Percentiles rank a stretch among this genome's conserved stretches.
These are phyloP conservation scores for Ganoderma meredithae DNA, from an alignment of 1,284 basidiomycete genomes.

Conservation along the genomic window DNA sequence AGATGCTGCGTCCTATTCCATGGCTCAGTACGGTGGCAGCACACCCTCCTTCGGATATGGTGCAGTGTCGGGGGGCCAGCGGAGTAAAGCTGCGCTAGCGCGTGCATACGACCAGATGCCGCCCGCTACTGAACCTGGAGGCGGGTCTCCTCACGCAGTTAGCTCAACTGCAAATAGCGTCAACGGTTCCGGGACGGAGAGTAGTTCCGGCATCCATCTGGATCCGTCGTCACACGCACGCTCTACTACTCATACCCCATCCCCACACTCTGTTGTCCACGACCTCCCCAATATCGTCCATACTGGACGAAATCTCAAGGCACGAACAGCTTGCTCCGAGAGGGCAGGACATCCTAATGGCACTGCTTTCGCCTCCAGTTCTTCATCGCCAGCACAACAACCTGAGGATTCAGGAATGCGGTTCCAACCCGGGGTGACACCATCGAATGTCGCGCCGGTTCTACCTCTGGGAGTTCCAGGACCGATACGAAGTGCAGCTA, in stretches of 20 bases:
- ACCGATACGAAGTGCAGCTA: constrained; percentile 20
- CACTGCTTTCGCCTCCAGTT: not conserved
- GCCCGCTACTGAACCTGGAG: not conserved
- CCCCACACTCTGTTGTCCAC: constrained; percentile 11
- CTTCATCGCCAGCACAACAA: not conserved
- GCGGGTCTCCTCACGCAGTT: not conserved
- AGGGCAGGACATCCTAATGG: not conserved
- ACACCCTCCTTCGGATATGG: constrained; percentile 7
- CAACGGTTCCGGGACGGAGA: not conserved
- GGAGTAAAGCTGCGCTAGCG: not conserved
- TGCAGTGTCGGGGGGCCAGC: not conserved
- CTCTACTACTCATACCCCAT: constrained; percentile 6
- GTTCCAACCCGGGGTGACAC: constrained; percentile 24
- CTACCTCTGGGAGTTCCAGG: constrained; percentile 12
- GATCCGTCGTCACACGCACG: not conserved
- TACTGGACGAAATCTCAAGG: not conserved
- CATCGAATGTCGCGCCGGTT: constrained; percentile 24
- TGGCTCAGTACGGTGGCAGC: constrained; percentile 13
- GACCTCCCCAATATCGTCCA: constrained; percentile 2
- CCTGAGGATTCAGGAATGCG: constrained; percentile 23
- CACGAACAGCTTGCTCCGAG: not conserved
- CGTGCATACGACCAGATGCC: not conserved
- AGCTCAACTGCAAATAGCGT: constrained; percentile 4
- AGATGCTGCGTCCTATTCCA: not conserved
- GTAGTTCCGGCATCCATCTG: not conserved